These are phyloP conservation scores for Centaurea solstitialis DNA, from an alignment of 129 eudicot species.

Conservation along the genomic window DNA sequence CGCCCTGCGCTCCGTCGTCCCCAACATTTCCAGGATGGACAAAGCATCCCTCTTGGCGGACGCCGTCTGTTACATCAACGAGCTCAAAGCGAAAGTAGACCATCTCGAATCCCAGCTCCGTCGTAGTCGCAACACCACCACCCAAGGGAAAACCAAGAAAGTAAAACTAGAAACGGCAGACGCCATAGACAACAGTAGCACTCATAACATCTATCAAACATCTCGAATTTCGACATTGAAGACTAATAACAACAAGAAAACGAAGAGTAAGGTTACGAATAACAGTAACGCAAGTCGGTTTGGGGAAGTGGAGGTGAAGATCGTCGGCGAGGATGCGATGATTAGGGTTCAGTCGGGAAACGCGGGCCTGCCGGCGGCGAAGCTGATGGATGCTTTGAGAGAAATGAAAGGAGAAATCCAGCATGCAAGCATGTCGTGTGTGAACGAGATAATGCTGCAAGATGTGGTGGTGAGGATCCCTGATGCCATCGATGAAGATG, in stretches of 20 bases:
- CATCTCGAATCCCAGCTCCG: slow-evolving; percentile 38
- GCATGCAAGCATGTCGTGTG: slow-evolving; percentile 64
- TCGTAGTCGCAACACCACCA: not conserved
- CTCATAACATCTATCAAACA: slow-evolving; percentile 4
- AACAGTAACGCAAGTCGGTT: too few relatives aligned
- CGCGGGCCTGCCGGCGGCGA: slow-evolving; percentile 39
- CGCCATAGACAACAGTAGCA: slow-evolving; percentile 14
- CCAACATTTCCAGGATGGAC: slow-evolving; percentile 67
- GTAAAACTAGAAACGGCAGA: slow-evolving; percentile 24
- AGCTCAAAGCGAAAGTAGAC: slow-evolving; percentile 41
- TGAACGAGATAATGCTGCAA: slow-evolving; percentile 64
- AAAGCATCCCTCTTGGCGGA: slow-evolving; percentile 66
- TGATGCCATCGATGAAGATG: slow-evolving; percentile 32
- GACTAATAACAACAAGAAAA: not conserved
- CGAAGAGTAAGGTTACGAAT: too few relatives aligned
- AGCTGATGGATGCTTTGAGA: slow-evolving; percentile 53
- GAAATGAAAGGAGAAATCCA: slow-evolving; percentile 52
- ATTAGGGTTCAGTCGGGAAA: slow-evolving; percentile 54
- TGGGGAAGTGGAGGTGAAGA: slow-evolving; percentile 56
- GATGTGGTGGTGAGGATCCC: slow-evolving; percentile 56
- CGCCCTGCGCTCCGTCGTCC: slow-evolving; percentile 67
- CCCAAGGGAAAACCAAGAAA: slow-evolving; percentile 8
- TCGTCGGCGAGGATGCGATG: slow-evolving; percentile 56
- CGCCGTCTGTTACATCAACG: slow-evolving; percentile 61
- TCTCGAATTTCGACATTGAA: not conserved